Evolutionary conservation across 371 early-diverging fungal genomes (phyloP), one percentile per base, ranked within the genome.

Genomic region (Fennellomyces sp.): DNA sequence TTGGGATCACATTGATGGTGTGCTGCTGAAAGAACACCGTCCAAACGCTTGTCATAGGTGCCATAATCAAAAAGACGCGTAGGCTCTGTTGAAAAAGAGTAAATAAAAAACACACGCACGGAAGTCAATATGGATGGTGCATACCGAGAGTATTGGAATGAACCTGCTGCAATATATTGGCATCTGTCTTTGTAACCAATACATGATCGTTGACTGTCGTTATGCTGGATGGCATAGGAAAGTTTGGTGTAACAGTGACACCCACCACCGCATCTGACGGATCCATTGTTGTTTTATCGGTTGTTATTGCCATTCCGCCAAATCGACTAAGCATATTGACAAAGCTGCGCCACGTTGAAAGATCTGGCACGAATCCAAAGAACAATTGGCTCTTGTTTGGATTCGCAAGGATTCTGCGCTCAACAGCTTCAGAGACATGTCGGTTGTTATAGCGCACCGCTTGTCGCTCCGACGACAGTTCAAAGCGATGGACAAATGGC

Each of bases 91-190:
- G 19, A 6, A 41, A n/a, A 41, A 41, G 5, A n/a, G 19, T 6
- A 5, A 17, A 29, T 58, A 25, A n/a, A 41, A 52, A 2, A 28
- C 5, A 10, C 15, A 23, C 7, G 21, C 45, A 21, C 23, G 3
- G 10, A 1, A 12, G 15, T 41, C 41, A 28, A 26, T 17, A 23
- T 17, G 5, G 7, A 23, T 25, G 15, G 7, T 3, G 25, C 29
- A 60, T 69, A 80, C 80, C 78, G 41, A 90, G 63, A 0, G 91
- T 87, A 26, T 78, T 77, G 2, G 81, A 72, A 64, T 90, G 75
- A 23, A 90, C 59, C 41, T 81, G 74, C 50, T 89, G 88, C 12
- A 89, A 56, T 0, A 72, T 54, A 62, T 83, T 86, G 2, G 79
- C 83, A 61, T 86, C 87, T 1, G 87, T 85, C 30, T 75, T 87